Percentiles rank a stretch among this genome's conserved stretches.
Conservation (phyloP, 148 eudicot species). For the Rhododendron mucronatum region DNA sequence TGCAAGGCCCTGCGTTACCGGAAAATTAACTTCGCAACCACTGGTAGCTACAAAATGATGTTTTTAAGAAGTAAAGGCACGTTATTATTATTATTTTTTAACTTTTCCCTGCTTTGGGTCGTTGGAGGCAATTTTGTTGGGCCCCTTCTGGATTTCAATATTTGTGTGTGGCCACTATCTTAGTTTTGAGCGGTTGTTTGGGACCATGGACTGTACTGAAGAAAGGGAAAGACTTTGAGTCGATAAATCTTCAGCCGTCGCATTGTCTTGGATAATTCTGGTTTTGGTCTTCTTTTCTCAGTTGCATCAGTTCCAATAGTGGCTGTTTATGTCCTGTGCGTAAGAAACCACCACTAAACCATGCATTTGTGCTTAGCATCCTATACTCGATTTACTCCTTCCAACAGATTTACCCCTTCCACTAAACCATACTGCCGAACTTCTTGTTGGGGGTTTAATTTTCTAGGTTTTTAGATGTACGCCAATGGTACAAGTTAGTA, state of each 20-base stretch:
- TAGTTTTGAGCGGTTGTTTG: background rate
- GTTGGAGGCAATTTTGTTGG: background rate
- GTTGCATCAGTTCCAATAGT: background rate
- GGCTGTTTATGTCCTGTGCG: background rate
- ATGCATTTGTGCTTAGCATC: background rate
- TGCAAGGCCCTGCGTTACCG: too few relatives aligned
- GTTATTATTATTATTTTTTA: too few relatives aligned
- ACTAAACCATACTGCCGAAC: background rate
- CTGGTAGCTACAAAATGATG: background rate
- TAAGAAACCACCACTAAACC: background rate
- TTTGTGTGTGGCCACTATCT: background rate
- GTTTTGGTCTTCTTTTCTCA: background rate
- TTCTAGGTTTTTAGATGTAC: background rate
- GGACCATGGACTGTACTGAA: background rate
- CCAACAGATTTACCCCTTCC: too few relatives aligned
- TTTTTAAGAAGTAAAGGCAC: too few relatives aligned
- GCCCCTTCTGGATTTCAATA: background rate
- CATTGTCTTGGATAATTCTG: background rate
- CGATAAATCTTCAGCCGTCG: background rate
- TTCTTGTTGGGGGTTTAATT: background rate
- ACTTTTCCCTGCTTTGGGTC: background rate
- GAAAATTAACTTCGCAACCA: too few relatives aligned
- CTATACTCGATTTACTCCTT: background rate
- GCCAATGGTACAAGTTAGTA: background rate
- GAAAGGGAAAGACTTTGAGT: background rate